Evolutionary conservation across 768 basidiomycete species (phyloP), one percentile per base, ranked within the genome.

Genomic region (Rhizopogon vulgaris): DNA sequence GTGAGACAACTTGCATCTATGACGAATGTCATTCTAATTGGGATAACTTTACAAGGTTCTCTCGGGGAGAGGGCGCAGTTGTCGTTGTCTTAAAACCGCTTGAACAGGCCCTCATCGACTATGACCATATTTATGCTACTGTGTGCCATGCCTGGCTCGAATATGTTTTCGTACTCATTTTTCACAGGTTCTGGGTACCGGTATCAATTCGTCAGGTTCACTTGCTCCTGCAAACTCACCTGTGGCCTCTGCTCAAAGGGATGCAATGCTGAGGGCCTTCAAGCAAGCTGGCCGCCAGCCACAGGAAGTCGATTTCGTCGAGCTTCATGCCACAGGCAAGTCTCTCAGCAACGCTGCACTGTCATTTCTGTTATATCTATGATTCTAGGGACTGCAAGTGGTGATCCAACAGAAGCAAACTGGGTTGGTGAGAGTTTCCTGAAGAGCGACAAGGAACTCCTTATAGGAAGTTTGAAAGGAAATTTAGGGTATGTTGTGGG

Each of bases 361-460:
- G 24, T 17, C 4, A 8, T 8, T 15, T 32, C 9, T 18, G 17
- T 14, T 41, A 25, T 38, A 18, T 27, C 39, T 36, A 28, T 38
- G n/a, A 24, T 14, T 11, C 22, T 38, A 64, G 68, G 69, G 2
- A 78, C 78, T 3, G 69, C 72, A 36, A 67, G 62, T 28, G 78
- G 77, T 0, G 78, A 80, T 54, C 77, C 78, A 1, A 73, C 70
- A 1, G 78, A 80, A 56, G 73, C 73, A 9, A 79, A 78, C 51
- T 74, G 73, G 63, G 73, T 75, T 18, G 77, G 77, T 1, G 62
- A 62, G 32, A 41, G 60, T 15, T 74, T 74, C 54, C 56, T 58
- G 48, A 34, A 41, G 12, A 27, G 36, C 1, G 57, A 59, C 11
- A 34, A n/a, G 9, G 69, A 70, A 3, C 55, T 75, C 3, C 28